These are phyloP conservation scores for Diaporthe vaccinii DNA, from an alignment of 2,329 filamentous ascomycete genomes.

Conservation along the genomic window DNA sequence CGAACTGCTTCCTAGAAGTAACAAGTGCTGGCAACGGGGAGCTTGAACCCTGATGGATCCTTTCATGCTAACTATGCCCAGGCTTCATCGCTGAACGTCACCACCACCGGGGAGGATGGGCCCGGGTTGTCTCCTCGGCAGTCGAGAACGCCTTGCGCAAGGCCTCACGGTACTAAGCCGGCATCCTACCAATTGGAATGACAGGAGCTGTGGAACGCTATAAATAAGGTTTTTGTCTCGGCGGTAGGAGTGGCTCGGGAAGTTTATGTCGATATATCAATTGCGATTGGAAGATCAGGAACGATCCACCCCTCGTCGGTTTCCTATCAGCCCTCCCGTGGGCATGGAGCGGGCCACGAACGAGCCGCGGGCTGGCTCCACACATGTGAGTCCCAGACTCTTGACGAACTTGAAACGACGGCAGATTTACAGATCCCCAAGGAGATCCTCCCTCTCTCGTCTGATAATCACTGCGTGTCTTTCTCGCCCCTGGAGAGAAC, in stretches of 20 bases:
- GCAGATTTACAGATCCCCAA: slow-evolving; percentile 21
- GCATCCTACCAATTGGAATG: slow-evolving; percentile 6
- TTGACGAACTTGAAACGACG: slow-evolving; percentile 15
- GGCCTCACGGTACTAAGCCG: not conserved
- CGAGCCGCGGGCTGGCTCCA: not conserved
- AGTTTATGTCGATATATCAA: slow-evolving; percentile 1
- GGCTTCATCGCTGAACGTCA: not conserved
- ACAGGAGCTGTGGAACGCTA: not conserved
- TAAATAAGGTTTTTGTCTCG: slow-evolving; percentile 9
- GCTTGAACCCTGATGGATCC: not conserved
- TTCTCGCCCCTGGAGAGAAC: not conserved
- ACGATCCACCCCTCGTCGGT: not conserved
- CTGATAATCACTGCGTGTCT: not conserved
- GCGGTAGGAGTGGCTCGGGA: not conserved
- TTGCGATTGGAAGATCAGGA: slow-evolving; percentile 31
- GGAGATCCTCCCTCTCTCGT: slow-evolving; percentile 9
- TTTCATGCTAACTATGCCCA: not conserved
- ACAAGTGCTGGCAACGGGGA: not conserved
- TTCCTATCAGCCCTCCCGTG: slow-evolving; percentile 4
- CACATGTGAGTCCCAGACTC: not conserved
- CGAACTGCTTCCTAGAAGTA: not conserved
- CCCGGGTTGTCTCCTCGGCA: slow-evolving; percentile 3
- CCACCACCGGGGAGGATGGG: not conserved
- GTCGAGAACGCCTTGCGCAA: not conserved
- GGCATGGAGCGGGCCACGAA: not conserved